Evolutionary conservation across 148 eudicot species (phyloP).

Genomic region (Rhododendron williamsianum): DNA sequence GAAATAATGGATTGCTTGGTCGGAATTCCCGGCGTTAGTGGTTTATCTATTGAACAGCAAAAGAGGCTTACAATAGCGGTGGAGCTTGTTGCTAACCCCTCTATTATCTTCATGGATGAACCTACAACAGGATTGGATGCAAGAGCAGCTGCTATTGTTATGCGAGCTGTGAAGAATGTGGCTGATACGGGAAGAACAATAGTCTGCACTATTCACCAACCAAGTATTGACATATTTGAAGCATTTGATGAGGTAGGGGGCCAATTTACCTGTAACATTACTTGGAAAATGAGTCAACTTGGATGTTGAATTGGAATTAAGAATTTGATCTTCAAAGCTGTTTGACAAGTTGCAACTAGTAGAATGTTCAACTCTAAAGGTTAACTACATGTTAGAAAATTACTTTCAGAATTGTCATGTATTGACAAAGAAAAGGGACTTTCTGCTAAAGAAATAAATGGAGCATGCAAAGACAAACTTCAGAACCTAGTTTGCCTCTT

Average conservation of each 20-base stretch:
- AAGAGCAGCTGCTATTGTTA: constrained; percentile 79
- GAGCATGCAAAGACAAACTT: not conserved
- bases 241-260: constrained; percentile 76
- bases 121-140: constrained; percentile 89
- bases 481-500: not conserved
- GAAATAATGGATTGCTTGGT: constrained; percentile 59
- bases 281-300: not conserved
- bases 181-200: constrained; percentile 77
- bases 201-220: constrained; percentile 91
- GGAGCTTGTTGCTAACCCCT: constrained; percentile 84
- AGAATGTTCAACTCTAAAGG: not conserved
- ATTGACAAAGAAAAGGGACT: not conserved
- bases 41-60: constrained; percentile 77
- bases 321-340: not conserved
- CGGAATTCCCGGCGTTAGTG: constrained; percentile 53
- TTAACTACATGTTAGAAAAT: not conserved
- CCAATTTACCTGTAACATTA: not conserved
- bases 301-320: not conserved
- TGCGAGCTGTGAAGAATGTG: constrained; percentile 72
- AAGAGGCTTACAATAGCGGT: constrained; percentile 81
- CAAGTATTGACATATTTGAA: constrained; percentile 86
- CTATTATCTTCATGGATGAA: constrained; percentile 83
- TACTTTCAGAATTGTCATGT: not conserved
- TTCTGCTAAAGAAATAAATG: not conserved
- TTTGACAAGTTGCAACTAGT: not conserved